These are phyloP conservation scores for Cyclotella choctawhatcheeana DNA, from an alignment of 108 stramenopile genomes.

Conservation along the genomic window DNA sequence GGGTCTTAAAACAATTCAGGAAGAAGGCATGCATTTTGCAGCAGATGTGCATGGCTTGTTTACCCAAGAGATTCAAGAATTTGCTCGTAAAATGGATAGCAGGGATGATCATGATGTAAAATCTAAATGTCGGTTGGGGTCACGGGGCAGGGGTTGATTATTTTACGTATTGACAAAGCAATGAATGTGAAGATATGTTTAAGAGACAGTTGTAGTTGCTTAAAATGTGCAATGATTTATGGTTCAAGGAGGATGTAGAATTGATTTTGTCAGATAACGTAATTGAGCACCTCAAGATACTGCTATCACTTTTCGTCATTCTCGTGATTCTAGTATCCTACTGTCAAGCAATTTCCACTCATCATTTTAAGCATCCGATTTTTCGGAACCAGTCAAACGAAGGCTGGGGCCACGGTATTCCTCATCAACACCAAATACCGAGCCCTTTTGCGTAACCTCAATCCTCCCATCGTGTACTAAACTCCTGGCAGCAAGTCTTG, in stretches of 20 bases:
- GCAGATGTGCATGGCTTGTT: constrained; percentile 6
- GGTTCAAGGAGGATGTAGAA: too few species aligned
- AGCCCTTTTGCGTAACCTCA: constrained; percentile 42
- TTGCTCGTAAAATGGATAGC: neutral
- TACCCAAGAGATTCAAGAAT: constrained; percentile 6
- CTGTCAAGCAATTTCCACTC: neutral
- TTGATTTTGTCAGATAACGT: too few species aligned
- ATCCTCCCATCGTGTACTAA: constrained; percentile 31
- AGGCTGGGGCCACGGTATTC: constrained; percentile 54
- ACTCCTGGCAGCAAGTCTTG: constrained; percentile 42
- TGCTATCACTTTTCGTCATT: constrained; percentile 35
- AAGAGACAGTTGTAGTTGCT: too few species aligned
- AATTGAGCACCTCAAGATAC: too few species aligned
- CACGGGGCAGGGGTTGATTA: too few species aligned
- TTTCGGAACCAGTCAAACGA: constrained; percentile 24
- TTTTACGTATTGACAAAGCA: too few species aligned
- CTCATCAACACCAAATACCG: constrained; percentile 27
- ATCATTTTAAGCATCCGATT: neutral
- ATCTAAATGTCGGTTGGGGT: neutral
- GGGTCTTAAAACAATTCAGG: constrained; percentile 10
- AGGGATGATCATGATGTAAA: neutral
- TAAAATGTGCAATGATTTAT: too few species aligned
- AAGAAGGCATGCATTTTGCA: constrained; percentile 11
- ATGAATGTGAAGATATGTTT: too few species aligned
- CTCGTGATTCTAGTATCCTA: neutral